Base-by-base conservation (phyloP, 2,329 filamentous ascomycete genomes). In the Dactylella cylindrospora region DNA sequence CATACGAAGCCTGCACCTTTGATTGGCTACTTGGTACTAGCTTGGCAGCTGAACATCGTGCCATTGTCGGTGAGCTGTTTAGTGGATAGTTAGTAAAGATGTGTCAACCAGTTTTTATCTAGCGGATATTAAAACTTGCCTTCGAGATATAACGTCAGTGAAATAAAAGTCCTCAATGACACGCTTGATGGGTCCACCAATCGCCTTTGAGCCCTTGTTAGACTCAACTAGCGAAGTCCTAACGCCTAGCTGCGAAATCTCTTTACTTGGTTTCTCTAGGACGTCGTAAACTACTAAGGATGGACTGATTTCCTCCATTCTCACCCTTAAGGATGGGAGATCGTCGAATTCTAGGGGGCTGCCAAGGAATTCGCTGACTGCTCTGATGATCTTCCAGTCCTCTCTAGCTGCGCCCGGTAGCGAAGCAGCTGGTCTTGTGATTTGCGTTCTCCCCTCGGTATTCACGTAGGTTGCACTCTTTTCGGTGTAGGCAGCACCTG, bases 301-400 rank as follows among this genome's bases (percentile, higher is more conserved):
- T 64, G 93, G 93, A 70, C 88, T 93, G 73, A 98, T 91, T 76
- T 97, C 89, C 65, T 85, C 84, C 88, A 97, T 95, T 69, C 93
- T 87, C 74, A 96, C 90, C 54, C 93, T 83, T 46, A 98, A 81
- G 70, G 84, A 81, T 67, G 93, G 86, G 44, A 98, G 81, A 71
- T 97, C 90, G 70, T 98, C 91, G 71, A 97, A 98, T 17, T 90
- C 88, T 47, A 98, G 81, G 67, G 90, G 85, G 22, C 79, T 83
- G 62, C 87, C 88, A 12, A 98, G 80, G 76, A 95, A 96, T 76
- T 97, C 93, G 71, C 87, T 93, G 53, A 81, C 84, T 13, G 93
- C 93, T 66, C 93, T 88, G 69, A 98, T 84, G 71, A 98, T 97
- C 83, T 97, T 98, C 93, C 93, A 98, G 77, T 98, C 93, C 66